Evolutionary conservation across 768 basidiomycete species (phyloP).

Genomic region (Trametes elegans): DNA sequence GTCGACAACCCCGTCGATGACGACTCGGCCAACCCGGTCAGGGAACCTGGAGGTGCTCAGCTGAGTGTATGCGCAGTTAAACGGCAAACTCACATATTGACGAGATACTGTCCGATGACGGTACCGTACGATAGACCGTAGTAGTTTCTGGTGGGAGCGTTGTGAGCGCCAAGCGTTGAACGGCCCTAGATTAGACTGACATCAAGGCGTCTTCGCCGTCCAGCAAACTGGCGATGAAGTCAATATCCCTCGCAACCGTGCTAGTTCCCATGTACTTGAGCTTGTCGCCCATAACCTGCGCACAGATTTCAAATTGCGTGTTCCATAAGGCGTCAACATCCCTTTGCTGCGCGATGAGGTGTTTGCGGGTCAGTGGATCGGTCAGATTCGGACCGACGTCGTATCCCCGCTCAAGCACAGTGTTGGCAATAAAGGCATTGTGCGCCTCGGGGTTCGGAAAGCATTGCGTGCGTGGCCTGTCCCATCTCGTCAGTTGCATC

Average conservation of each 20-base stretch:
- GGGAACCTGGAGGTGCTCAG: conserved; percentile 26
- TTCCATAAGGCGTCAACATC: too few relatives aligned
- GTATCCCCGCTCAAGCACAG: too few relatives aligned
- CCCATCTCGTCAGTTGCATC: too few relatives aligned
- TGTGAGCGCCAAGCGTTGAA: conserved; percentile 9
- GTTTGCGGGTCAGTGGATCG: too few relatives aligned
- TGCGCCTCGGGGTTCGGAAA: too few relatives aligned
- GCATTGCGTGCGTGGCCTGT: too few relatives aligned
- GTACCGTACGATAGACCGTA: conserved; percentile 34
- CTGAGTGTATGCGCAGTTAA: neutral
- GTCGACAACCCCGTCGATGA: conserved; percentile 34
- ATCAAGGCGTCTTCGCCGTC: conserved; percentile 31
- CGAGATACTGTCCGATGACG: conserved; percentile 32
- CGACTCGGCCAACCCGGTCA: conserved; percentile 30
- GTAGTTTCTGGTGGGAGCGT: conserved; percentile 24
- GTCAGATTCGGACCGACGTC: too few relatives aligned
- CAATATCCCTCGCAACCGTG: conserved; percentile 34
- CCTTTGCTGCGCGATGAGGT: too few relatives aligned
- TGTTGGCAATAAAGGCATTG: too few relatives aligned
- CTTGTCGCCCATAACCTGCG: conserved; percentile 28
- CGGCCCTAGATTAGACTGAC: conserved; percentile 10
- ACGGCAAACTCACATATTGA: conserved; percentile 29
- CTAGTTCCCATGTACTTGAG: conserved; percentile 32
- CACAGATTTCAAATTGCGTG: conserved; percentile 30
- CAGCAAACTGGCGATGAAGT: conserved; percentile 27